These are phyloP conservation scores for Lactarius hatsudake DNA, from an alignment of 768 basidiomycete genomes.

Conservation along the genomic window DNA sequence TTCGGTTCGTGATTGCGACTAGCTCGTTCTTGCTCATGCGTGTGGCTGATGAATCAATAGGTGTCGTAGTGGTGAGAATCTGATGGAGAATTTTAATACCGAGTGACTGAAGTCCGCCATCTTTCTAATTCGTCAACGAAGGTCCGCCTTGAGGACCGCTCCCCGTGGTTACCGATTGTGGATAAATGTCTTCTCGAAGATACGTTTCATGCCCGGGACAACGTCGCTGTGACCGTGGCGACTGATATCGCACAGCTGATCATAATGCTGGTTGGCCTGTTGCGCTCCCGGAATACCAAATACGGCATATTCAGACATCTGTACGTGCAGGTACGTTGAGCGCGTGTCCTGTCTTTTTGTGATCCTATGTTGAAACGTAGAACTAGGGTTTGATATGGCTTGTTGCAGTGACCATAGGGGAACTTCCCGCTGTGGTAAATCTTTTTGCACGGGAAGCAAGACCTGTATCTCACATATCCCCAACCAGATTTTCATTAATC, in stretches of 20 bases:
- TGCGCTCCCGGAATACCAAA: not conserved
- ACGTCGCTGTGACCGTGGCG: constrained; percentile 8
- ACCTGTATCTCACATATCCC: not conserved
- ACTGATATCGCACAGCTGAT: constrained; percentile 9
- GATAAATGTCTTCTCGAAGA: not conserved
- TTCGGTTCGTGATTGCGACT: constrained; percentile 4
- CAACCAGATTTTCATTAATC: constrained; percentile 14
- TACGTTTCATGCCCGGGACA: not conserved
- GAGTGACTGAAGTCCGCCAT: not conserved
- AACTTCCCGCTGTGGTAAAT: constrained; percentile 10
- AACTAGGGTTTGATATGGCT: constrained; percentile 19
- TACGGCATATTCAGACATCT: not conserved
- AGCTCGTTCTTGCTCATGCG: not conserved
- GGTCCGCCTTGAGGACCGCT: not conserved
- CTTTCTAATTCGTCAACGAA: not conserved
- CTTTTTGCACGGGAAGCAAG: not conserved
- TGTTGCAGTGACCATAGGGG: not conserved
- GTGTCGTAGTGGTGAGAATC: constrained; percentile 1
- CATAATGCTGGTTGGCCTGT: constrained; percentile 17
- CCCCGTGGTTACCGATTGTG: not conserved
- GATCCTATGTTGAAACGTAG: not conserved
- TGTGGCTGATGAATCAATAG: not conserved
- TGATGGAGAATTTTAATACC: not conserved
- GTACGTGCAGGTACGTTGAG: constrained; percentile 11
- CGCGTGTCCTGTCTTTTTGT: not conserved